These are phyloP conservation scores for Entoloma clypeatum DNA, from an alignment of 1,284 basidiomycete genomes.

Conservation along the genomic window DNA sequence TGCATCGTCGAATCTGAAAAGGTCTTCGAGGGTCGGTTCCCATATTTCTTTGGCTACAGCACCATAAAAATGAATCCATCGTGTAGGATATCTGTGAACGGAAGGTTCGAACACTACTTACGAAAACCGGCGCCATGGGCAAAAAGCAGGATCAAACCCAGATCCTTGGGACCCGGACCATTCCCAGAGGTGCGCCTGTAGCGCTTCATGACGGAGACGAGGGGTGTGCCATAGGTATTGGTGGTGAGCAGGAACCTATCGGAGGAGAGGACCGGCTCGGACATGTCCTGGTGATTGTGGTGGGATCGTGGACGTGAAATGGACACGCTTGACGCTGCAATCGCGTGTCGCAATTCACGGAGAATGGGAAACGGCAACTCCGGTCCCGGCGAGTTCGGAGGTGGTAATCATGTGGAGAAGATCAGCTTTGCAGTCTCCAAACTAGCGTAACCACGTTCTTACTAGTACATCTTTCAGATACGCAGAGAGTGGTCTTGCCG, in stretches of 20 bases:
- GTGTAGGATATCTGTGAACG: background rate
- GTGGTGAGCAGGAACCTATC: constrained; percentile 18
- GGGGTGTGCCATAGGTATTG: constrained; percentile 15
- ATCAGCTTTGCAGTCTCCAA: too few species aligned
- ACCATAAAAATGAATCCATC: background rate
- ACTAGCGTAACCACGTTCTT: too few species aligned
- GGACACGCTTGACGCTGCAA: too few species aligned
- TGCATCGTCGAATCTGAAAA: constrained; percentile 17
- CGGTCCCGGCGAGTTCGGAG: too few species aligned
- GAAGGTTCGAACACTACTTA: constrained; percentile 9
- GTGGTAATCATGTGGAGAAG: too few species aligned
- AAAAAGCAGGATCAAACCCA: constrained; percentile 17
- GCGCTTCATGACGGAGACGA: constrained; percentile 18
- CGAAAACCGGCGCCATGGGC: constrained; percentile 23
- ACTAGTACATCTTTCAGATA: too few species aligned
- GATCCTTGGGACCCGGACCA: background rate
- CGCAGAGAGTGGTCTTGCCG: too few species aligned
- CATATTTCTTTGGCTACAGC: constrained; percentile 24
- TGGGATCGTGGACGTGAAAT: too few species aligned
- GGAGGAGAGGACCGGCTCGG: too few species aligned
- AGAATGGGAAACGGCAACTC: too few species aligned
- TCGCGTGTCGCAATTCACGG: too few species aligned
- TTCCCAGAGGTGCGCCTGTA: constrained; percentile 12
- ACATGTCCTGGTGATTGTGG: too few species aligned
- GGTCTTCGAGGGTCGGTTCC: constrained; percentile 22